Evolutionary conservation across 306 rosid species (phyloP).

Genomic region (Hippophae gyantsensis): DNA sequence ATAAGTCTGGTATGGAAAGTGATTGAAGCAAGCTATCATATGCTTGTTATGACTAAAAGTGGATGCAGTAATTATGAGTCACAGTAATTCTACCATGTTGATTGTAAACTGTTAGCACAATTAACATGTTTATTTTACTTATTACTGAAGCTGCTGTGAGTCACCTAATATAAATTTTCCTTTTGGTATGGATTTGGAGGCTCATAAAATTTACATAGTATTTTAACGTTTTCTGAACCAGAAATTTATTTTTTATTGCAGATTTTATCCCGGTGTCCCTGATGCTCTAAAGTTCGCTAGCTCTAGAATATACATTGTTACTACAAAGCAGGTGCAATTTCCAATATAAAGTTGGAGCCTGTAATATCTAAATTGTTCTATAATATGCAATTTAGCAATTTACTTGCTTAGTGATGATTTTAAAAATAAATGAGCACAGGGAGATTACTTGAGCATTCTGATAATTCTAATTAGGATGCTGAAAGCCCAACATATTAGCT

Average conservation of each 20-base stretch:
- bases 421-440: too few relatives aligned
- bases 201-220: too few relatives aligned
- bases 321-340: constrained; percentile 68
- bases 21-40: not conserved
- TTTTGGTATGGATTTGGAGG: not conserved
- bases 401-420: too few relatives aligned
- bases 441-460: too few relatives aligned
- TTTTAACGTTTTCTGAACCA: constrained; percentile 1
- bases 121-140: not conserved
- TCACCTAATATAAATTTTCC: not conserved
- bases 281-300: constrained; percentile 73
- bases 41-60: not conserved
- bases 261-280: constrained; percentile 71
- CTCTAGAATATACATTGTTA: constrained; percentile 69
- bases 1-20: too few relatives aligned
- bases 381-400: too few relatives aligned
- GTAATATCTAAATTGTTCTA: not conserved
- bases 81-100: not conserved
- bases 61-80: not conserved
- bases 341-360: not conserved
- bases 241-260: constrained; percentile 19
- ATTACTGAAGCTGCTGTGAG: not conserved
- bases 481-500: too few relatives aligned
- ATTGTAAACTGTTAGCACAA: not conserved
- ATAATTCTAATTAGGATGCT: too few relatives aligned